Base-by-base conservation (phyloP, 1,284 basidiomycete species). In the Cutaneotrichosporon sp. region DNA sequence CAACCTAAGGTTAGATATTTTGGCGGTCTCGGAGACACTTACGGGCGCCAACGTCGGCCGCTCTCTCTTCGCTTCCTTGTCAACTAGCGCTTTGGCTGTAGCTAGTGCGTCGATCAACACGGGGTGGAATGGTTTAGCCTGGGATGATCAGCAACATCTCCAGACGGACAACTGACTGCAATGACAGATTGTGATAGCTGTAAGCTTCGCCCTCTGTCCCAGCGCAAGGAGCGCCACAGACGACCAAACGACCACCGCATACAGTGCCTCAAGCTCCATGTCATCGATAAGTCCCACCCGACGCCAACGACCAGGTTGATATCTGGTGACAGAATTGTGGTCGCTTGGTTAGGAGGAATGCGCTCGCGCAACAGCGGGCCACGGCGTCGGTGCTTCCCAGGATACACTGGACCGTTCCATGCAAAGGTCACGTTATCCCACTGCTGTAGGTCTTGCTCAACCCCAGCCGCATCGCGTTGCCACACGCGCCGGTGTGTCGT, bases 61-160 rank as follows among this genome's bases (percentile, higher is more conserved):
- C 38, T 39, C 44, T 12, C 18, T 39, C 39, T 45, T 14, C 15
- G 13, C 15, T 34, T 42, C 46, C 9, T 10, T 13, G 4, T 46
- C 46, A 20, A 58, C 36, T 18, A 55, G 42, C 50, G 45, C 48
- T 33, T 51, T 42, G 15, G 56, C 46, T 4, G 65, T 66, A 2
- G 62, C 60, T 4, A 69, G 50, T 13, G 65, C 67, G 52, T 70
- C 65, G 36, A 63, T 44, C 39, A 66, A 54, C 21, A 70, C 58
- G n/a, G 63, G 62, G 58, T 64, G 65, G 46, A 58, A 66, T 10
- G 67, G 53, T 50, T 65, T 63, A 15, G 64, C 55, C 62, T 61
- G 40, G 8, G 2, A 30, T 30, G 26, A 48, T 57, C 33, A 54
- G 52, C 52, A 15, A 2, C 12, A 18, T 17, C n/a, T n/a, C n/a